Percentiles rank a stretch among this genome's conserved stretches.
Evolutionary conservation across 495 filamentous ascomycete species (phyloP).

Genomic region (Aspergillus bertholletiae): DNA sequence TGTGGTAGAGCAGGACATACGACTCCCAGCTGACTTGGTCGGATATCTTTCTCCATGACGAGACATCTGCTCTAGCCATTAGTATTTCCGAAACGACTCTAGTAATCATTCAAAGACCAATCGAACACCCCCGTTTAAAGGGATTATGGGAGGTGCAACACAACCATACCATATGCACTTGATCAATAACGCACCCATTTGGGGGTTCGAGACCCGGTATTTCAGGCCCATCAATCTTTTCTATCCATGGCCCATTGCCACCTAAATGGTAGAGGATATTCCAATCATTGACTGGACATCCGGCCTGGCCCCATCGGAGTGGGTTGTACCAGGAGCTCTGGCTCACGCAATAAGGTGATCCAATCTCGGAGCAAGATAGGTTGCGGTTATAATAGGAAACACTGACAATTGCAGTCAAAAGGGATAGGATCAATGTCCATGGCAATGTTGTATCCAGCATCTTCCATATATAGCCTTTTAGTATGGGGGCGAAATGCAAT

Average conservation of each 20-base stretch:
- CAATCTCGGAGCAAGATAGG: not conserved
- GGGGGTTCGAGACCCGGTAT: conserved; percentile 39
- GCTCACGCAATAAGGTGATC: conserved; percentile 14
- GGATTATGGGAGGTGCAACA: not conserved
- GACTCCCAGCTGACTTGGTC: conserved; percentile 44
- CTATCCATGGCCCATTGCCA: conserved; percentile 58
- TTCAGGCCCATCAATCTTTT: conserved; percentile 42
- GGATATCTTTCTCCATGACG: conserved; percentile 59
- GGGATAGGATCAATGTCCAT: not conserved
- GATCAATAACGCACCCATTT: conserved; percentile 47
- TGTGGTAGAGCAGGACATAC: conserved; percentile 32
- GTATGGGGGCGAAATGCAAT: not conserved
- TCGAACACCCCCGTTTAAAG: not conserved
- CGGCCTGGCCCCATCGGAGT: not conserved
- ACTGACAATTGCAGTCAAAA: not conserved
- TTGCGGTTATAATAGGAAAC: conserved; percentile 3
- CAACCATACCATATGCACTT: conserved; percentile 56
- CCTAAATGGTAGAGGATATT: conserved; percentile 56
- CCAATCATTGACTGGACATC: conserved; percentile 29
- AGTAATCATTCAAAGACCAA: not conserved
- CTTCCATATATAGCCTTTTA: not conserved
- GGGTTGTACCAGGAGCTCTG: conserved; percentile 25
- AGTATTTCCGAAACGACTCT: not conserved
- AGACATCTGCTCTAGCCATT: conserved; percentile 45
- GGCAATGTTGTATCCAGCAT: conserved; percentile 1